Conservation (phyloP, 352 stramenopile genomes). For the Globisporangium heterothallicum region DNA sequence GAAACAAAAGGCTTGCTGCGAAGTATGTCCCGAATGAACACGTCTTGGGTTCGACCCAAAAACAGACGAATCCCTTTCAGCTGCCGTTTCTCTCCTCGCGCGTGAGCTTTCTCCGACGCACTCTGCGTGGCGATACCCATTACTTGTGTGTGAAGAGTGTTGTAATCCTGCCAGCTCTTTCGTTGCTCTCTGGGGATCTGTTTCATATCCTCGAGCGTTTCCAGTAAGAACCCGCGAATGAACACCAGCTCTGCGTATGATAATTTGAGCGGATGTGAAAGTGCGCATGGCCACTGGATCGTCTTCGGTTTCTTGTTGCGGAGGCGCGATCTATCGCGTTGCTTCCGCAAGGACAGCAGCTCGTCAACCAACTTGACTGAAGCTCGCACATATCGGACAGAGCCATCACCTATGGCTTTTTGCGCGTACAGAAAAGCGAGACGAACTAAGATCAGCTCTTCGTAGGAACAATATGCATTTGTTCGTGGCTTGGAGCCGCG, state of each 20-base stretch:
- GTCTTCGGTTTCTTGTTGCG: slow-evolving; percentile 16
- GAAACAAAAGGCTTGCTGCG: slow-evolving; percentile 41
- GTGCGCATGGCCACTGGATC: slow-evolving; percentile 25
- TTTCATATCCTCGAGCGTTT: slow-evolving; percentile 30
- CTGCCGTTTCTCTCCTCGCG: background rate
- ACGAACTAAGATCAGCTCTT: slow-evolving; percentile 49
- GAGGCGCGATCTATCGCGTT: background rate
- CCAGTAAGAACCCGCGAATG: slow-evolving; percentile 25
- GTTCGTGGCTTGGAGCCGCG: slow-evolving; percentile 24
- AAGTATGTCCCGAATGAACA: slow-evolving; percentile 35
- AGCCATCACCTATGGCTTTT: slow-evolving; percentile 3
- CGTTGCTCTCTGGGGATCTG: slow-evolving; percentile 18
- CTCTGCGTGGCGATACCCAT: slow-evolving; percentile 21
- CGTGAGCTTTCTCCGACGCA: background rate
- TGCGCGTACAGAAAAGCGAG: slow-evolving; percentile 46
- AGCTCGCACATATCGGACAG: slow-evolving; percentile 14
- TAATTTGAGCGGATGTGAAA: slow-evolving; percentile 24
- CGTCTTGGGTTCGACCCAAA: slow-evolving; percentile 33
- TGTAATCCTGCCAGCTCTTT: slow-evolving; percentile 40
- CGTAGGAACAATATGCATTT: slow-evolving; percentile 28
- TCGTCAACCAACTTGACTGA: slow-evolving; percentile 25
- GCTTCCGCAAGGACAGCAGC: slow-evolving; percentile 24
- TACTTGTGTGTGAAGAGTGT: slow-evolving; percentile 35
- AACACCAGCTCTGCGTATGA: slow-evolving; percentile 29
- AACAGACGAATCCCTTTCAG: slow-evolving; percentile 35